These are phyloP conservation scores for Casaregolazyma lundiana DNA, from an alignment of 1,139 yeast species.

Conservation along the genomic window DNA sequence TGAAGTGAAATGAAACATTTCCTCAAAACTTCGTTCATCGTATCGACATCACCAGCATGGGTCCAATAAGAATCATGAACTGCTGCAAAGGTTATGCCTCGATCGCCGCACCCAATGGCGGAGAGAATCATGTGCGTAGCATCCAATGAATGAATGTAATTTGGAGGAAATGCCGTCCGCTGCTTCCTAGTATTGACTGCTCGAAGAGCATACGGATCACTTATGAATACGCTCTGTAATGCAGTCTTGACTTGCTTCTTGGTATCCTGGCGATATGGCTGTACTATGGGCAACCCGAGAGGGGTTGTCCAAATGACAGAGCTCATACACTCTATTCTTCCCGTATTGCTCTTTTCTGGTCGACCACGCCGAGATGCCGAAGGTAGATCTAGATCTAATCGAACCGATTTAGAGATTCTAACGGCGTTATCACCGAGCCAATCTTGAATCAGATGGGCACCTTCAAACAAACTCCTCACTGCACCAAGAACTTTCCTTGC, in stretches of 20 bases:
- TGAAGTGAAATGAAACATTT: slow-evolving; percentile 78
- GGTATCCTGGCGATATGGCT: slow-evolving; percentile 77
- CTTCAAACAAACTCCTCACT: slow-evolving; percentile 77
- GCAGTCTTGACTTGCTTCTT: slow-evolving; percentile 67
- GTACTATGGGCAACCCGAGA: slow-evolving; percentile 79
- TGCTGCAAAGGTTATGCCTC: slow-evolving; percentile 76
- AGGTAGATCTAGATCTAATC: slow-evolving; percentile 48
- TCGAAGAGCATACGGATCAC: slow-evolving; percentile 77
- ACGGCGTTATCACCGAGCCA: slow-evolving; percentile 90
- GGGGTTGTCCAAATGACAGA: slow-evolving; percentile 98
- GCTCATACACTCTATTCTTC: slow-evolving; percentile 50
- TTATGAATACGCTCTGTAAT: slow-evolving; percentile 74
- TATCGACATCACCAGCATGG: slow-evolving; percentile 79
- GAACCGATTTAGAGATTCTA: slow-evolving; percentile 71
- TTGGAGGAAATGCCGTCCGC: slow-evolving; percentile 92
- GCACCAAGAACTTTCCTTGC: slow-evolving; percentile 78
- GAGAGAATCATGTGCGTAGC: slow-evolving; percentile 96
- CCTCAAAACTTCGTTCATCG: slow-evolving; percentile 69
- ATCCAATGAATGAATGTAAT: slow-evolving; percentile 90
- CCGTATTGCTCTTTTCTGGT: slow-evolving; percentile 6
- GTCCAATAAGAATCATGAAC: slow-evolving; percentile 99
- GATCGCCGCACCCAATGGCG: slow-evolving; percentile 70
- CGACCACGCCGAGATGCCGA: slow-evolving; percentile 13
- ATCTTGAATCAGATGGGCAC: slow-evolving; percentile 94
- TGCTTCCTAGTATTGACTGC: slow-evolving; percentile 88